Percentiles rank a stretch among this genome's conserved stretches.
These are phyloP conservation scores for Citrus reticulata DNA, from an alignment of 345 rosid genomes.

Conservation along the genomic window DNA sequence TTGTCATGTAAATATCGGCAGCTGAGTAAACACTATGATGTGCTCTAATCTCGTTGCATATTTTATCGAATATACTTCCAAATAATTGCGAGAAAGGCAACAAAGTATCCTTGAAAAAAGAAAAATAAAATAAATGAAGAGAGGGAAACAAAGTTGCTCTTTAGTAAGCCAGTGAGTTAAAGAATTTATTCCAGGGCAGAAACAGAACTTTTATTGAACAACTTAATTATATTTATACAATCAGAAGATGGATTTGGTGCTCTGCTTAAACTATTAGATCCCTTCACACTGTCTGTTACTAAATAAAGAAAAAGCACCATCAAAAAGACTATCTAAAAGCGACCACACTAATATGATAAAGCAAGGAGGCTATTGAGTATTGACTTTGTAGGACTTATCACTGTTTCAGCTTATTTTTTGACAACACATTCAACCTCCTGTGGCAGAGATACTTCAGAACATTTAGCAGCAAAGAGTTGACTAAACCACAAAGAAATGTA, in stretches of 20 bases:
- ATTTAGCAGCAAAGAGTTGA: not conserved
- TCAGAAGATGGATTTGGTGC: not conserved
- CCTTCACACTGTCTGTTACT: not conserved
- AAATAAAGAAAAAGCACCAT: not conserved
- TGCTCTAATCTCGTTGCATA: not conserved
- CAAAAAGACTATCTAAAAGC: not conserved
- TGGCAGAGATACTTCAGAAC: not conserved
- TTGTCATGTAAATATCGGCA: conserved; percentile 3
- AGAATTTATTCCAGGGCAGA: not conserved
- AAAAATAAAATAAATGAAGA: not conserved
- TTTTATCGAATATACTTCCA: not conserved
- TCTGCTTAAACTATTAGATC: not conserved
- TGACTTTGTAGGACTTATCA: not conserved
- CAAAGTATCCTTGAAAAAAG: not conserved
- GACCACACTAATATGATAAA: not conserved
- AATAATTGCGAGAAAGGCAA: not conserved
- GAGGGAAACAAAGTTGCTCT: not conserved
- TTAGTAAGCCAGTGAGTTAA: not conserved
- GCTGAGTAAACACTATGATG: not conserved
- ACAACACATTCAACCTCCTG: not conserved
- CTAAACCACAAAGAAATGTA: not conserved
- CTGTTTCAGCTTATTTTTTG: not conserved
- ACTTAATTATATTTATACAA: not conserved
- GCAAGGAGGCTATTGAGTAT: not conserved
- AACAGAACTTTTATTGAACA: not conserved